These are phyloP conservation scores for Dissophora ornata DNA, from an alignment of 192 early-diverging fungal species.

Conservation along the genomic window DNA sequence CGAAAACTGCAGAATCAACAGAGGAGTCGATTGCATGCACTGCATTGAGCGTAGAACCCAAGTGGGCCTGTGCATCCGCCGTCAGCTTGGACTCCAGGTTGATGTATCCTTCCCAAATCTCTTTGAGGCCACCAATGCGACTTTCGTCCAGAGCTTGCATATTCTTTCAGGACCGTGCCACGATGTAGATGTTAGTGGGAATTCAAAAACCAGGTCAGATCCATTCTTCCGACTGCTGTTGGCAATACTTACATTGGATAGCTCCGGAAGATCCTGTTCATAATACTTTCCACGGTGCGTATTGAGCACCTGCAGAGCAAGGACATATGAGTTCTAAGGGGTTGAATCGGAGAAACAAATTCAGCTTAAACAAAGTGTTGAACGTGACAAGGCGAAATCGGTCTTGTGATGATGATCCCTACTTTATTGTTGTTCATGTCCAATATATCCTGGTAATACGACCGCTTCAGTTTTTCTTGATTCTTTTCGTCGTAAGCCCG, in stretches of 20 bases:
- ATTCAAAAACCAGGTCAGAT: neutral
- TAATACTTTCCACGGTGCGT: constrained; percentile 71
- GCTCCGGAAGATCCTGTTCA: constrained; percentile 68
- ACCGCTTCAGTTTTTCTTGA: constrained; percentile 61
- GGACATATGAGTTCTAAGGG: constrained; percentile 75
- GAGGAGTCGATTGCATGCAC: constrained; percentile 62
- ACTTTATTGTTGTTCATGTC: constrained; percentile 78
- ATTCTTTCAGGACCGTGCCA: constrained; percentile 54
- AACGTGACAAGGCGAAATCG: neutral
- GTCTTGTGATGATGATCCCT: neutral
- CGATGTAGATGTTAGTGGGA: too few species aligned
- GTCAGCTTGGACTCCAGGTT: constrained; percentile 56
- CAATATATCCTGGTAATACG: constrained; percentile 67
- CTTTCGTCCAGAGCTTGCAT: constrained; percentile 70
- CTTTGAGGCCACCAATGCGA: constrained; percentile 63
- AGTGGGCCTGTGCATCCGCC: constrained; percentile 35
- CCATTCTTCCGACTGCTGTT: neutral
- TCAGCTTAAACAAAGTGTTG: too few species aligned
- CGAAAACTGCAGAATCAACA: constrained; percentile 65
- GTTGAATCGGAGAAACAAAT: neutral
- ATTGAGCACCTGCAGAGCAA: constrained; percentile 71
- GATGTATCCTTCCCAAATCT: constrained; percentile 65
- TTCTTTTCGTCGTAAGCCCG: constrained; percentile 70
- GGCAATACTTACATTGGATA: constrained; percentile 65
- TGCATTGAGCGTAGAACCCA: constrained; percentile 41